Percentiles rank a stretch among this genome's conserved stretches.
Conservation (phyloP, 2,329 filamentous ascomycete species). For the Daldinia sp. region DNA sequence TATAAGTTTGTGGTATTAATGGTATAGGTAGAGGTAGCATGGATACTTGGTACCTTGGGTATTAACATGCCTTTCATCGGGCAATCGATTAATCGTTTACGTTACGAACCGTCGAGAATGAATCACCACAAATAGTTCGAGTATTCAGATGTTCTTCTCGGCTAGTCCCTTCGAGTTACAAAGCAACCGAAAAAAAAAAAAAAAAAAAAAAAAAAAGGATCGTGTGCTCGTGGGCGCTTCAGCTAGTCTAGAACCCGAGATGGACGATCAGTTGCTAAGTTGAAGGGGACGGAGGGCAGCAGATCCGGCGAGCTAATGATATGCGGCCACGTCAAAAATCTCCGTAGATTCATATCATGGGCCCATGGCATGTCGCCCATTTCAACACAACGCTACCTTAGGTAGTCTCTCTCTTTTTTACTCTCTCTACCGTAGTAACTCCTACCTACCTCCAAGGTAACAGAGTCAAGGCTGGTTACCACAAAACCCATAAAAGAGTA, state of each 20-base stretch:
- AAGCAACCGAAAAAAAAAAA: not conserved
- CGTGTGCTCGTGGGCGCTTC: constrained; percentile 19
- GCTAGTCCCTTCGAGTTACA: constrained; percentile 2
- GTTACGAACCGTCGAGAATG: not conserved
- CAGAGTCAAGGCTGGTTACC: too few relatives aligned
- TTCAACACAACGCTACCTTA: constrained; percentile 15
- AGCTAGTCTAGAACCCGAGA: constrained; percentile 34
- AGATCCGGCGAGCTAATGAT: constrained; percentile 43
- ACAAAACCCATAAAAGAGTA: not conserved
- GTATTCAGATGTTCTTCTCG: constrained; percentile 2
- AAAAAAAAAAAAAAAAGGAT: not conserved
- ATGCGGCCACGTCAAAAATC: constrained; percentile 49
- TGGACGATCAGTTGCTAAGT: constrained; percentile 36
- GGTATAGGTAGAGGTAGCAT: not conserved
- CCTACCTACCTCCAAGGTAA: too few relatives aligned
- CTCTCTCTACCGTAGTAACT: not conserved
- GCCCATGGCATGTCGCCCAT: constrained; percentile 36
- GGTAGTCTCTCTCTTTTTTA: not conserved
- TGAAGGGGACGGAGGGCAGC: constrained; percentile 36
- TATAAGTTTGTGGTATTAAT: not conserved
- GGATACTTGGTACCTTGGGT: not conserved
- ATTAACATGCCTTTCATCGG: not conserved
- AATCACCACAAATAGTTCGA: not conserved
- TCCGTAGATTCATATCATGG: constrained; percentile 42
- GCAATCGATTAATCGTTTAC: not conserved